A percentile compares a stretch with the other conserved stretches of the same genome.
Evolutionary conservation across 129 eudicot species (phyloP).

Genomic region (Glebionis coronaria): DNA sequence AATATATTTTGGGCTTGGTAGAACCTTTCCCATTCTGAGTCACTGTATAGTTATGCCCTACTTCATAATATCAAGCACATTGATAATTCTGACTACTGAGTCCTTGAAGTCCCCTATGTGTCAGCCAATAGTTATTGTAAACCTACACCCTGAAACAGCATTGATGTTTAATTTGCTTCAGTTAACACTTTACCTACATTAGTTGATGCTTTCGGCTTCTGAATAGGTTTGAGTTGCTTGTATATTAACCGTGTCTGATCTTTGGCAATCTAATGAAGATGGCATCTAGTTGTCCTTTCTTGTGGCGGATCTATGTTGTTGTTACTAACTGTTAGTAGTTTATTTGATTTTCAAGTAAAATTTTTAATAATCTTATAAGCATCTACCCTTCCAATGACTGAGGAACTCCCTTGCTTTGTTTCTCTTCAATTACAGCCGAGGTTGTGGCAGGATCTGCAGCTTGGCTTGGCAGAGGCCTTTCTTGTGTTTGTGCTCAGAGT

Average conservation of each 20-base stretch:
- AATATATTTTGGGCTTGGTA: background rate
- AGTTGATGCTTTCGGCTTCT: conserved; percentile 5
- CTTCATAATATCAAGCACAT: conserved; percentile 18
- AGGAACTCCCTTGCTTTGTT: conserved; percentile 17
- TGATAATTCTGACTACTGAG: conserved; percentile 17
- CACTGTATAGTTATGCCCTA: background rate
- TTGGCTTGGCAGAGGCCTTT: conserved; percentile 98
- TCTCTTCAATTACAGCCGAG: conserved; percentile 60
- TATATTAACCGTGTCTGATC: conserved; percentile 12
- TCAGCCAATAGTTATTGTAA: background rate
- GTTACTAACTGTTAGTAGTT: conserved; percentile 14
- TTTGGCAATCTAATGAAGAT: conserved; percentile 11
- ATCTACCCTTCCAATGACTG: background rate
- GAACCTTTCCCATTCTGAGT: conserved; percentile 12
- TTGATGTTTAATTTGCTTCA: background rate
- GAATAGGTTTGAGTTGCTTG: conserved; percentile 5
- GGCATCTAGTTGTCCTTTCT: background rate
- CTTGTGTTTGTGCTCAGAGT: conserved; percentile 97
- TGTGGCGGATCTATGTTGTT: no score
- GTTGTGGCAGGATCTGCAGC: conserved; percentile 99
- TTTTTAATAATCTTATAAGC: background rate
- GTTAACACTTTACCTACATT: background rate
- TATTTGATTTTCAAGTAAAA: conserved; percentile 1
- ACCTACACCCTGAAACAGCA: background rate
- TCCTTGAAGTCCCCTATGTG: conserved; percentile 2